phyloP scores from a whole-genome alignment of 257 asterid genomes.

The Linaria vulgaris region DNA sequence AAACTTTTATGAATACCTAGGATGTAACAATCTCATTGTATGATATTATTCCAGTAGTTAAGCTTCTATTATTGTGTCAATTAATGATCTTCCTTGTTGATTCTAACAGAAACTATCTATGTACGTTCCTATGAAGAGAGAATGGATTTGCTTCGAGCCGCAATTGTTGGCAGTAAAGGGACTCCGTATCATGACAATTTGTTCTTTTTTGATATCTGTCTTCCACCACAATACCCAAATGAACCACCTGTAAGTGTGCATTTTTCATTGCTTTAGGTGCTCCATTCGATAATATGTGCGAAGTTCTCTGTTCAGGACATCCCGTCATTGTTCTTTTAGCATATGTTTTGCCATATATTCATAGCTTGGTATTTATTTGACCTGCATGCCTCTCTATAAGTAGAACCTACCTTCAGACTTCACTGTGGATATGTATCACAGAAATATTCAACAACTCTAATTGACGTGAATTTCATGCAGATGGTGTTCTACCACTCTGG shows the following conservation, averaged over 20 bases:
- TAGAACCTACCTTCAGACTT: no score
- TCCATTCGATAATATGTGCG: background rate
- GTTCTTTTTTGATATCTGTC: constrained; percentile 80
- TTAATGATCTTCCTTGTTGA: background rate
- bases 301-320: background rate
- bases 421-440: no score
- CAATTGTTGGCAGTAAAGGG: constrained; percentile 72
- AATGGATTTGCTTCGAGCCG: constrained; percentile 80
- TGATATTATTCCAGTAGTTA: background rate
- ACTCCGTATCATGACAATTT: constrained; percentile 96
- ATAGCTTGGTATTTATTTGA: no score
- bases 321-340: no score
- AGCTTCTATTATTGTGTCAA: background rate
- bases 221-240: constrained; percentile 80
- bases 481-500: constrained; percentile 86
- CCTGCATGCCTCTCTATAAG: no score
- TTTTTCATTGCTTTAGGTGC: background rate
- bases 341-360: no score
- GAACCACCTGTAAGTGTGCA: constrained; percentile 81
- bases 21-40: background rate
- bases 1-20: background rate
- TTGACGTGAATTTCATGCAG: constrained; percentile 43
- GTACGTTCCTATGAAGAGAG: constrained; percentile 80
- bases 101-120: constrained; percentile 62
- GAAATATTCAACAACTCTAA: background rate